Evolutionary conservation across 2,329 filamentous ascomycete genomes (phyloP), one percentile per base, ranked within the genome.

Genomic region (Cucurbitaria berberidis): DNA sequence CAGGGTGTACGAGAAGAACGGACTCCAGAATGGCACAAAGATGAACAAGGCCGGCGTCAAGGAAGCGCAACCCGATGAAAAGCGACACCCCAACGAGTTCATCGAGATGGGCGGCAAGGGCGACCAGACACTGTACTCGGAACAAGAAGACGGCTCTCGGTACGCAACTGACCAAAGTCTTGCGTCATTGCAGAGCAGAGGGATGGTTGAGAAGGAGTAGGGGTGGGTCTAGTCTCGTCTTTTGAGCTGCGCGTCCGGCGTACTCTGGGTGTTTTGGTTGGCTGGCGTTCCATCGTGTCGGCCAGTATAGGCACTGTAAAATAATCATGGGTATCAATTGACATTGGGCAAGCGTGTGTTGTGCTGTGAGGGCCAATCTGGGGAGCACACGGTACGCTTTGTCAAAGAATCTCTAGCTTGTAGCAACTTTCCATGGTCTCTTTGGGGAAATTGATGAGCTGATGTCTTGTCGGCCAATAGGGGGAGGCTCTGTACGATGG

Each of bases 31-130:
- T 21, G 61, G 59, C 15, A 57, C 57, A 5, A 65, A 65, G 35
- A 51, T 55, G 35, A 60, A 59, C 11, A 53, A 62, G 29, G 51
- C 50, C 13, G 51, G 52, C 8, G 55, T 57, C 15, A 58, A 82
- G 55, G 90, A 96, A 76, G 74, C 81, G 0, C 82, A 82, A 0
- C 93, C 93, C 0, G 84, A 86, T 22, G 84, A 86, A 27, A 80
- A 87, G 55, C 82, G 91, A 50, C 83, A 85, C 27, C 82, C 90
- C 0, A 80, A 83, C 5, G 91, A 95, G 66, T 98, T 97, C 64
- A 88, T 91, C 74, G 84, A 88, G 57, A 83, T 96, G 80, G 93
- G 93, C 34, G 91, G 91, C 15, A 90, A 89, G 66, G 93, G 92
- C 5, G 93, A 98, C 67, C 86, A 91, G 74, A 80, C 83, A 38